Evolutionary conservation across 352 stramenopile species (phyloP), one percentile per base, ranked within the genome.

Genomic region (Globisporangium echinulatum): DNA sequence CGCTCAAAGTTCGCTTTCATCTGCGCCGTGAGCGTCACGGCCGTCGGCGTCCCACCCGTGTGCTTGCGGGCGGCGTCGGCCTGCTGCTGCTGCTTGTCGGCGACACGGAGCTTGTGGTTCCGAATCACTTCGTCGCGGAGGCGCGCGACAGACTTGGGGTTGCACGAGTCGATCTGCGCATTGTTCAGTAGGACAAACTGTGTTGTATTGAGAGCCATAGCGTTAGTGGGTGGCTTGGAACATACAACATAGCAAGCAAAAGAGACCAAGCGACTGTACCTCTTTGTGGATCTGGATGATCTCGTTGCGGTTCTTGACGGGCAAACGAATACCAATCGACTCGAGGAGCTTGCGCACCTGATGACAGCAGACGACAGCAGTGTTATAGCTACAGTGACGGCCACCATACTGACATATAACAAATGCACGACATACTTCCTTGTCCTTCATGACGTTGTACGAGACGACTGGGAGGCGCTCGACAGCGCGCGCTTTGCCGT

Each of bases 261-360:
- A n/a, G 14, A 38, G 19, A 25, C 5, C 36, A 42, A 49, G 19
- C 7, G 13, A 19, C 10, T 64, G 36, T 61, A 94, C 84, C 76
- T 94, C 85, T 75, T 94, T 94, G 71, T 94, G 85, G 56, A 90
- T 88, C 59, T 90, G 79, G 62, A 94, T 90, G 63, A 92, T 91
- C 47, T 90, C 82, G n/a, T 92, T 82, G 40, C 82, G 71, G 59
- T 84, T 86, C 61, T 87, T 90, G 25, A 85, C 75, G 6, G 63
- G 59, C 9, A 79, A 61, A 36, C 74, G 71, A 38, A 94, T 75
- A 51, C 76, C 79, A 52, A 88, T 91, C 13, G 61, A 59, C 58
- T 92, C 81, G 19, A 94, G 66, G 17, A 92, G 66, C 66, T 92
- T 90, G 58, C 68, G 72, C 52, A 85, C 25, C 25, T 33, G 25